Conservation (phyloP, 1,284 basidiomycete species). For the Boletus semigastroideus region DNA sequence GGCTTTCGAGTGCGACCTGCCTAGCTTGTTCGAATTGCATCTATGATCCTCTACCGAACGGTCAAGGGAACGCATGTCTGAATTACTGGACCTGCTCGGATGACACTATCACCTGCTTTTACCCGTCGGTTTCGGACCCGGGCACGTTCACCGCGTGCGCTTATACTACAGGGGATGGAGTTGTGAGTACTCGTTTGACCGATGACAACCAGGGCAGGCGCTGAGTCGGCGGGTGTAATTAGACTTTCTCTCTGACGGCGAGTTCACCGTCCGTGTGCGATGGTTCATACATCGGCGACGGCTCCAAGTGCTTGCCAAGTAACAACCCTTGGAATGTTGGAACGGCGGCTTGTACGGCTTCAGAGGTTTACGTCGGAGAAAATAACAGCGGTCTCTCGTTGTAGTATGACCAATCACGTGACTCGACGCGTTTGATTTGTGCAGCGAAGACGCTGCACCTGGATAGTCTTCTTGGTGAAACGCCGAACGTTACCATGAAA, state of each 20-base stretch:
- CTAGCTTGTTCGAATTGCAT: slow-evolving; percentile 6
- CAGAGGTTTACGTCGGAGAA: slow-evolving; percentile 21
- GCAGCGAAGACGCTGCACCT: too few relatives aligned
- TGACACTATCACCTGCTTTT: slow-evolving; percentile 15
- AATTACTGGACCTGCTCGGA: slow-evolving; percentile 14
- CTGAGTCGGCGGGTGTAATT: neutral
- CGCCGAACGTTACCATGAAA: too few relatives aligned
- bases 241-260: neutral
- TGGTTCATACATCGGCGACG: slow-evolving; percentile 7
- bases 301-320: slow-evolving; percentile 3
- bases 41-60: slow-evolving; percentile 13
- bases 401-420: too few relatives aligned
- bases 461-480: too few relatives aligned
- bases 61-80: too few relatives aligned
- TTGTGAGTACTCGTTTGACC: neutral
- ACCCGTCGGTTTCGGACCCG: slow-evolving; percentile 13
- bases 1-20: neutral
- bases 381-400: slow-evolving; percentile 14
- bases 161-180: neutral
- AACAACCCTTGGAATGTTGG: slow-evolving; percentile 21
- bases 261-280: slow-evolving; percentile 8
- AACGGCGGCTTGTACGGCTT: slow-evolving; percentile 13
- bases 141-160: slow-evolving; percentile 15
- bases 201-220: neutral
- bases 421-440: too few relatives aligned